Base-by-base conservation (phyloP, 2,329 filamentous ascomycete genomes). In the Ascochyta clinopodiicola region DNA sequence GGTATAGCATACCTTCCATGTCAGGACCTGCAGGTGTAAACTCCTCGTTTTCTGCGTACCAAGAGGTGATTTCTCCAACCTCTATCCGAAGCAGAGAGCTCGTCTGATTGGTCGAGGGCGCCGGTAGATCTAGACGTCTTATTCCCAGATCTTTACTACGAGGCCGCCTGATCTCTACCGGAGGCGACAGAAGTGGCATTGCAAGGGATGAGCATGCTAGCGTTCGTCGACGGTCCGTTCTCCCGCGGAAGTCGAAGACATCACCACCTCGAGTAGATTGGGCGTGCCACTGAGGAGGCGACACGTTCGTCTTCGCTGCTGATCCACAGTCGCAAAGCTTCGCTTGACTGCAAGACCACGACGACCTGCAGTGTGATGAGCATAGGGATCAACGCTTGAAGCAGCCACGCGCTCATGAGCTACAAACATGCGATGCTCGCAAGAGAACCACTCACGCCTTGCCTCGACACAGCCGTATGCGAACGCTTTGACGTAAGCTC, bases 321-420 rank as follows among this genome's bases (percentile, higher is more conserved):
- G 56, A 60, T 59, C 56, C 37, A 34, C 36, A 34, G 24, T 42
- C 24, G 19, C 21, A 52, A 22, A 25, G 19, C 35, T 29, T 29
- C 42, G 36, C 25, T 34, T 22, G 13, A 10, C 37, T 47, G 37
- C 38, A 49, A 37, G 37, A 29, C 38, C 6, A 48, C 44, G 51
- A 48, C 38, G 6, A 39, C 32, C 25, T 44, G 53, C 44, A 56
- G 42, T 27, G 5, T 40, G 45, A 51, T 38, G 35, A 31, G 36
- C 39, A 40, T 31, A 47, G 49, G 22, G 51, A 53, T 52, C 48
- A 29, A 51, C 31, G 9, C 44, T 17, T 3, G 29, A 29, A 21
- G 32, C 44, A 44, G 44, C 62, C 62, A 64, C 58, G 59, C 56
- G 58, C 61, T 49, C 56, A 56, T 38, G 37, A 36, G 17, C 44